phyloP scores from a whole-genome alignment of 2,329 filamentous ascomycete species.

The Elsinoe perseae region DNA sequence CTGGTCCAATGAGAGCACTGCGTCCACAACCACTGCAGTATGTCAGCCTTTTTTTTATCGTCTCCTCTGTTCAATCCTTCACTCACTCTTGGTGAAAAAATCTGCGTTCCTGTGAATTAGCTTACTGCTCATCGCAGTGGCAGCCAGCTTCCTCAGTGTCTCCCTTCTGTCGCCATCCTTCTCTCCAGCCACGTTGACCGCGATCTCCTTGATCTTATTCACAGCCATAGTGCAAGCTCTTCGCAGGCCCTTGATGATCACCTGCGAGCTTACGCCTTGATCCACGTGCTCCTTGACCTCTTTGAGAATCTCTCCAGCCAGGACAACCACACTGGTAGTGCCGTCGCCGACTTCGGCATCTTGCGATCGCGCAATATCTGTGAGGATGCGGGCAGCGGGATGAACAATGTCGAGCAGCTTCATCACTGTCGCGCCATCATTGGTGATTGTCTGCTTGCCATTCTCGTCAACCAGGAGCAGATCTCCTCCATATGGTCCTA shows the following conservation, averaged over 20 bases:
- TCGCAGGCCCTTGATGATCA: slow-evolving; percentile 92
- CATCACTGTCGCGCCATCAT: slow-evolving; percentile 98
- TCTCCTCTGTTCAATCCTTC: not conserved
- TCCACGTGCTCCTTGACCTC: slow-evolving; percentile 95
- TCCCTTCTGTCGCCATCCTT: slow-evolving; percentile 76
- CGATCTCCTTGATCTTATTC: slow-evolving; percentile 98
- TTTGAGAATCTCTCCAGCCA: slow-evolving; percentile 96
- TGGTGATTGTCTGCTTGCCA: slow-evolving; percentile 94
- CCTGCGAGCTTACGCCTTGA: slow-evolving; percentile 92
- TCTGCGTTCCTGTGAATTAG: slow-evolving; percentile 93
- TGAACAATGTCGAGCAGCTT: slow-evolving; percentile 99
- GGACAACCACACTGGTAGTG: slow-evolving; percentile 91
- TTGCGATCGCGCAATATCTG: slow-evolving; percentile 97
- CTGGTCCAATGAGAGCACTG: slow-evolving; percentile 89
- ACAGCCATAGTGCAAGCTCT: slow-evolving; percentile 83
- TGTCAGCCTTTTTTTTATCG: not conserved
- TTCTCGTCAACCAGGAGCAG: slow-evolving; percentile 92
- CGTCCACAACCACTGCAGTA: slow-evolving; percentile 83
- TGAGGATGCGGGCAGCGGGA: slow-evolving; percentile 91
- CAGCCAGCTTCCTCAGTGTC: slow-evolving; percentile 80
- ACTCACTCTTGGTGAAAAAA: slow-evolving; percentile 93
- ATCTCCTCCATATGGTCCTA: slow-evolving; percentile 95
- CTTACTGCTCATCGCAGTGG: slow-evolving; percentile 98
- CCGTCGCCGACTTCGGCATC: slow-evolving; percentile 98
- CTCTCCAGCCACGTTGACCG: slow-evolving; percentile 57